A percentile compares a stretch with the other conserved stretches of the same genome.
Evolutionary conservation across 768 basidiomycete species (phyloP).

Genomic region (Lyophyllum semitale): DNA sequence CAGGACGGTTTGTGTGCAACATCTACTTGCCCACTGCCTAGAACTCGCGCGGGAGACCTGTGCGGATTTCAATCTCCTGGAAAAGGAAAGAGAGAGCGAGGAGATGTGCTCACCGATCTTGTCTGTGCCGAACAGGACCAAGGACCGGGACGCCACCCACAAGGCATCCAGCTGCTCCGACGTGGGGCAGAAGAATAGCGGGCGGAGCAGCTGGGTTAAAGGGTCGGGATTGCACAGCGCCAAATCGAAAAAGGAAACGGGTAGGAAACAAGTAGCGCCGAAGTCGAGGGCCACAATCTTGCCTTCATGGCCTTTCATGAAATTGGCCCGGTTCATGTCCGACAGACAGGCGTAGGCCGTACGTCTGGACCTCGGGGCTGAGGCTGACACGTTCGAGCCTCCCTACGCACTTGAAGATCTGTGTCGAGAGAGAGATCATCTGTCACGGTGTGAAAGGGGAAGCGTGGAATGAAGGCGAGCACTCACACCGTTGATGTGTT

Average conservation of each 20-base stretch:
- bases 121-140: no score
- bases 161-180: no score
- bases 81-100: no score
- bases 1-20: no score
- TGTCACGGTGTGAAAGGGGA: no score
- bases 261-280: slow-evolving; percentile 65
- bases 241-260: slow-evolving; percentile 60
- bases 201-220: no score
- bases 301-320: slow-evolving; percentile 85
- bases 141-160: no score
- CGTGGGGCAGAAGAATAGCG: no score
- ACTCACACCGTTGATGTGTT: neutral
- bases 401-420: slow-evolving; percentile 45
- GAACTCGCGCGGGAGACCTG: slow-evolving; percentile 28
- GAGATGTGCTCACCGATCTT: slow-evolving; percentile 88
- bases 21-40: slow-evolving; percentile 58
- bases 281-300: slow-evolving; percentile 53
- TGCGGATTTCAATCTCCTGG: no score
- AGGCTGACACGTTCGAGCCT: neutral
- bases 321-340: slow-evolving; percentile 22
- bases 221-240: no score
- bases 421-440: neutral
- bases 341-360: neutral
- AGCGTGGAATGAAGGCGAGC: neutral
- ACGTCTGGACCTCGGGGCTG: neutral